Evolutionary conservation across 345 rosid genomes (phyloP).

Genomic region (Ailanthus altissimus): DNA sequence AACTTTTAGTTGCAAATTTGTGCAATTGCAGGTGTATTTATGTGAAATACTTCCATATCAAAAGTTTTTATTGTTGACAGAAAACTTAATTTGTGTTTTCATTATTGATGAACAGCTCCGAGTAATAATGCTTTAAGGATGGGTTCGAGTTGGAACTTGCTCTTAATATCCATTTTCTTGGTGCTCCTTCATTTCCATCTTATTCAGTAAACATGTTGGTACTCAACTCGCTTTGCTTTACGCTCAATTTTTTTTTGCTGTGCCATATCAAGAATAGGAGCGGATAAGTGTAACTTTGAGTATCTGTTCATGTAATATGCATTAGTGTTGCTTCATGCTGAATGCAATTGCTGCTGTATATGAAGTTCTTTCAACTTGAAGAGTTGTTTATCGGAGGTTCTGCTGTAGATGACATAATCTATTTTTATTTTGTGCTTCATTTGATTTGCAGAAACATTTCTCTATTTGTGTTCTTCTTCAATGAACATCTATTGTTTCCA

Average conservation of each 20-base stretch:
- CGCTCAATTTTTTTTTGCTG: background rate
- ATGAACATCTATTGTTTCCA: background rate
- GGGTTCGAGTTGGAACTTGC: slow-evolving; percentile 32
- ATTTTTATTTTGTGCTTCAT: background rate
- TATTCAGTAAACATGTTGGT: slow-evolving; percentile 20
- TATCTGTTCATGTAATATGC: background rate
- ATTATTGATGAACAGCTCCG: slow-evolving; percentile 33
- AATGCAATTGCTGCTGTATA: background rate
- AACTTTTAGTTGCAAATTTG: background rate
- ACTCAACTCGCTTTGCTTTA: too few relatives aligned
- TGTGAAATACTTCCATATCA: background rate
- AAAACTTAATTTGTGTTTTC: background rate
- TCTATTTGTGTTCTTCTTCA: background rate
- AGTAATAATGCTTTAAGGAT: slow-evolving; percentile 35
- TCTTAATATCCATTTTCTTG: slow-evolving; percentile 31
- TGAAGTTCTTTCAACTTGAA: background rate
- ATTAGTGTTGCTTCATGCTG: background rate
- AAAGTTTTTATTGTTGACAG: background rate
- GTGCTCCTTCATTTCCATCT: slow-evolving; percentile 37
- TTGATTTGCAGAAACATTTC: background rate
- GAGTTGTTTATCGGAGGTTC: background rate
- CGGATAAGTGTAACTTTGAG: background rate
- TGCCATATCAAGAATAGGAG: background rate
- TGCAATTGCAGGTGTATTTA: background rate
- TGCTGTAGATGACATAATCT: background rate